phyloP scores from a whole-genome alignment of 768 basidiomycete species.

The Amanita exitialis region DNA sequence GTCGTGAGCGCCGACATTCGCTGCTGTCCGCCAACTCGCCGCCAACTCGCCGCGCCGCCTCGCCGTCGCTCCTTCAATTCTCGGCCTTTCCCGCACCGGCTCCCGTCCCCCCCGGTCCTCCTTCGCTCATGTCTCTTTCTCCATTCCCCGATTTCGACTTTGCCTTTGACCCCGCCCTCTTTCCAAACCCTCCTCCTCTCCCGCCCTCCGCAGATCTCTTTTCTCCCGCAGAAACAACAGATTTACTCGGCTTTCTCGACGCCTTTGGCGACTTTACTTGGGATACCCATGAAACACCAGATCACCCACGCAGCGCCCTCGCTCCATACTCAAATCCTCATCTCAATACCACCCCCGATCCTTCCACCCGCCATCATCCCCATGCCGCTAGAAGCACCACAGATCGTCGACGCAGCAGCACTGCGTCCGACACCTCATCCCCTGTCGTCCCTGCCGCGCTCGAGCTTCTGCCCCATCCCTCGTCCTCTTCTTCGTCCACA shows the following conservation, averaged over 20 bases:
- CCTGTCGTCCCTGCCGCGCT: constrained; percentile 7
- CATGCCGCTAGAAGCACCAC: too few species aligned
- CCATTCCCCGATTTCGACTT: constrained; percentile 76
- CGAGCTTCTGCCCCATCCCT: not conserved
- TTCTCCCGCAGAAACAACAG: constrained; percentile 66
- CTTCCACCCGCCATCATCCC: constrained; percentile 27
- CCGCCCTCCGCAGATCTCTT: constrained; percentile 73
- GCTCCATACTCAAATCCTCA: constrained; percentile 40
- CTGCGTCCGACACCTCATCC: constrained; percentile 21
- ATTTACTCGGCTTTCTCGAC: constrained; percentile 76
- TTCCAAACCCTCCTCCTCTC: constrained; percentile 51
- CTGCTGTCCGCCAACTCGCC: constrained; percentile 27
- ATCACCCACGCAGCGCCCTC: constrained; percentile 16
- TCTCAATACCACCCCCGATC: constrained; percentile 31
- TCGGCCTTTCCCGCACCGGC: constrained; percentile 4
- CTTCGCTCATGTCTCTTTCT: too few species aligned
- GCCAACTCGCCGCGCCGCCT: constrained; percentile 9
- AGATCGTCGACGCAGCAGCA: constrained; percentile 16
- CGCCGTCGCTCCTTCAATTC: constrained; percentile 13
- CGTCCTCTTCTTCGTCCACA: constrained; percentile 13
- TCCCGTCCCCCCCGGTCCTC: not conserved
- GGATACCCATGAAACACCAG: constrained; percentile 34
- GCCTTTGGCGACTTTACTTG: constrained; percentile 53
- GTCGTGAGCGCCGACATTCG: constrained; percentile 70
- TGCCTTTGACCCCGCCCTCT: constrained; percentile 56